A percentile compares a stretch with the other conserved stretches of the same genome.
Evolutionary conservation across 1,139 yeast species (phyloP).

Genomic region (Geotrichum candidum): DNA sequence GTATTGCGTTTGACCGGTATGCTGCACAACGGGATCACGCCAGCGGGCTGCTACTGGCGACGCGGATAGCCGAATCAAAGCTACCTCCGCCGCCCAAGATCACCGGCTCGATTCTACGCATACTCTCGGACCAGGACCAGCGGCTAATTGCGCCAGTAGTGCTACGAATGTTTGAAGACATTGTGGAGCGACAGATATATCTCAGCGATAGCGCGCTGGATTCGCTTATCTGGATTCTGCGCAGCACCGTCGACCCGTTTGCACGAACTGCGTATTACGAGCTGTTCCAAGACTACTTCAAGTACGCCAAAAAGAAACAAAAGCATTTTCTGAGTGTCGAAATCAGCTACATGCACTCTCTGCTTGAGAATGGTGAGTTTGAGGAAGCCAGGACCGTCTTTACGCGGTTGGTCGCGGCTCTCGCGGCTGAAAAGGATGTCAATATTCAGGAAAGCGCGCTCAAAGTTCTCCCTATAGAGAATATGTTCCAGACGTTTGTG

Average conservation of each 20-base stretch:
- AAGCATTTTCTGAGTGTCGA: background rate
- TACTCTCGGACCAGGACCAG: conserved; percentile 13
- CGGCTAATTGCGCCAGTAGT: conserved; percentile 8
- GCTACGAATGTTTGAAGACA: conserved; percentile 15
- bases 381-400: conserved; percentile 2
- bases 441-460: background rate
- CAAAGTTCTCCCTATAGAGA: conserved; percentile 3
- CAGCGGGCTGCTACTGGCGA: conserved; percentile 16
- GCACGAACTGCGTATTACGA: conserved; percentile 7
- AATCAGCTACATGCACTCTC: conserved; percentile 6
- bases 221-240: conserved; percentile 14
- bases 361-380: conserved; percentile 8
- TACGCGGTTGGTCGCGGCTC: background rate
- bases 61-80: conserved; percentile 15
- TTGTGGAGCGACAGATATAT: background rate
- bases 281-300: conserved; percentile 6
- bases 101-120: conserved; percentile 11
- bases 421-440: background rate
- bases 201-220: conserved; percentile 7
- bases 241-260: conserved; percentile 17
- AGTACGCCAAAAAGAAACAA: background rate
- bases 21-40: background rate
- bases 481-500: conserved; percentile 2
- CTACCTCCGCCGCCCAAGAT: conserved; percentile 16
- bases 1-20: conserved; percentile 10